Evolutionary conservation across 2,329 filamentous ascomycete genomes (phyloP), one percentile per base, ranked within the genome.

Genomic region (Alternaria sp.): DNA sequence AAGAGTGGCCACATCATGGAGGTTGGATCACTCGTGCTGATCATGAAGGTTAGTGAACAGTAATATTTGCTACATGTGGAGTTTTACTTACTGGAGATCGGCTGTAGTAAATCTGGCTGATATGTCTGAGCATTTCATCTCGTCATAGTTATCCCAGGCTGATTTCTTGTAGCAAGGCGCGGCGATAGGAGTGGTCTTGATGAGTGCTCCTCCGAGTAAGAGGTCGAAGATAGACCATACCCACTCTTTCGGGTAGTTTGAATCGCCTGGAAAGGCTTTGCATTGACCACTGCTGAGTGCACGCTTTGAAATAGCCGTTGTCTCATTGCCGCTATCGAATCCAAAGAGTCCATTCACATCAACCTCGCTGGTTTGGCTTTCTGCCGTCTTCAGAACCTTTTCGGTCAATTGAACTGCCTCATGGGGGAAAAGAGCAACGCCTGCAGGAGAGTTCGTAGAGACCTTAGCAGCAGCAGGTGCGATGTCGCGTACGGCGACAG

Each of bases 1-100:
- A 66, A 74, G 2, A 72, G 54, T 1, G 69, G 68, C 56, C 61
- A 71, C 63, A 72, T 70, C 42, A 72, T 68, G 0, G 69, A 72
- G 0, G 70, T 71, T 7, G 68, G 68, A 16, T 69, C 60, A 26
- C 61, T 64, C 11, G 62, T 65, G 38, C 64, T 64, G 20, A 34
- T 38, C 4, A 47, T 20, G 18, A 24, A 9, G 5, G 28, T 42
- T 38, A 54, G 11, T 22, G 20, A 24, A 30, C 3, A 42, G 11
- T 20, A 7, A 7, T 5, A 12, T 22, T 3, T 30, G 6, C 18
- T 38, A 18, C 4, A n/a, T 42, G 20, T 4, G 28, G 39, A 9
- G 7, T 8, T 24, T 11, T 16, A 48, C 60, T 54, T 41, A 65
- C 63, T 65, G 61, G 3, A 59, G 52, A 11, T 59, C 44, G 4